Conservation (phyloP, 2,329 filamentous ascomycete species). For the Fusarium irregulare region DNA sequence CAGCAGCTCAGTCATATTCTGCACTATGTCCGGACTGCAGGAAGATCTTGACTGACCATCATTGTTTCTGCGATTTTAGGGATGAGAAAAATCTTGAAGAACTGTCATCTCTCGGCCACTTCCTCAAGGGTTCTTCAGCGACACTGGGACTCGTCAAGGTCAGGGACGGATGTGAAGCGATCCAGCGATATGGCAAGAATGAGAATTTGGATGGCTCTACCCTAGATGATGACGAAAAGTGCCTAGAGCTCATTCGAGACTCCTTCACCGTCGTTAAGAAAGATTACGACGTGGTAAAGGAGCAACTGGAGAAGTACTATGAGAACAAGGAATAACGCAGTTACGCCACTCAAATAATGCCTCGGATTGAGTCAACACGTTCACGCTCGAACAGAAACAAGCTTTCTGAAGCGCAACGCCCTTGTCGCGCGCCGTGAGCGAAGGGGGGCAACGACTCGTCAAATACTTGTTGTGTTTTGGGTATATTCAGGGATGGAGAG, state of each 20-base stretch:
- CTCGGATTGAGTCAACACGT: constrained; percentile 1
- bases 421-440: constrained; percentile 2
- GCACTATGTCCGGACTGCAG: not conserved
- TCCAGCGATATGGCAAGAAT: constrained; percentile 88
- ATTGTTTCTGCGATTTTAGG: constrained; percentile 57
- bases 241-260: constrained; percentile 75
- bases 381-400: not conserved
- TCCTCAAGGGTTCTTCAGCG: constrained; percentile 96
- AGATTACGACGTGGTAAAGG: constrained; percentile 81
- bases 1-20: not conserved
- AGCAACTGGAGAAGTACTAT: constrained; percentile 76
- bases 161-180: constrained; percentile 94
- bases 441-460: constrained; percentile 14
- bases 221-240: constrained; percentile 74
- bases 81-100: constrained; percentile 74
- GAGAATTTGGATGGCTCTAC: constrained; percentile 81
- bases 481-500: constrained; percentile 29
- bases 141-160: constrained; percentile 92
- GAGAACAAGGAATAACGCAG: constrained; percentile 35
- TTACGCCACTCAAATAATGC: constrained; percentile 18
- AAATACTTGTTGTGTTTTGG: constrained; percentile 26
- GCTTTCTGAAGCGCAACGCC: constrained; percentile 14
- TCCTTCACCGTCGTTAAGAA: constrained; percentile 78
- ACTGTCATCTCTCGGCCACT: constrained; percentile 89
- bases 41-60: constrained; percentile 2